These are phyloP conservation scores for Phytophthora agathidicida DNA, from an alignment of 352 stramenopile species.

Conservation along the genomic window DNA sequence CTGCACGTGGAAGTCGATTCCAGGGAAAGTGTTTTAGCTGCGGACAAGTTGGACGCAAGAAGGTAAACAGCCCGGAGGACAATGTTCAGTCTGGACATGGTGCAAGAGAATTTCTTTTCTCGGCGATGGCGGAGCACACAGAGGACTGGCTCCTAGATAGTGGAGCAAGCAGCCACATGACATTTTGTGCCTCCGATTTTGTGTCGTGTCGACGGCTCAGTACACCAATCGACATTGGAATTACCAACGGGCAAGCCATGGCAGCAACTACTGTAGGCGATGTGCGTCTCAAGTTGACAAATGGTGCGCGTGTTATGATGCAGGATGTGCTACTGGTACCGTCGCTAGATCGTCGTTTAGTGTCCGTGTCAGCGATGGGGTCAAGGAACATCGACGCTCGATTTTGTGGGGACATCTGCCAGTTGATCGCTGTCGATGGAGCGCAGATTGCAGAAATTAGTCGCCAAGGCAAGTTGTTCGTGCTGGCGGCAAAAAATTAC, in stretches of 20 bases:
- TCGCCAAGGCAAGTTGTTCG: background rate
- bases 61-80: background rate
- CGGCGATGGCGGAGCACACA: background rate
- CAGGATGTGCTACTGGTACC: background rate
- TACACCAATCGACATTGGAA: background rate
- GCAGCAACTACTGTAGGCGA: background rate
- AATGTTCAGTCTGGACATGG: background rate
- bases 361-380: background rate
- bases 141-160: background rate
- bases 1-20: too few relatives aligned
- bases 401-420: background rate
- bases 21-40: background rate
- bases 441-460: background rate
- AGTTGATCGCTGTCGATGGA: background rate
- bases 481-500: background rate
- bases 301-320: background rate
- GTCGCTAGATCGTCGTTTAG: background rate
- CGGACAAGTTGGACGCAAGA: background rate
- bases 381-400: slow-evolving; percentile 1
- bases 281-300: background rate
- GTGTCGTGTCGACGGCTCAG: background rate
- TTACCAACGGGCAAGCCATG: background rate
- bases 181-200: background rate
- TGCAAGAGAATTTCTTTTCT: slow-evolving; percentile 2
- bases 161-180: too few relatives aligned